A percentile compares a stretch with the other conserved stretches of the same genome.
phyloP scores from a whole-genome alignment of 306 rosid species.

The Aeschynomene evenia region DNA sequence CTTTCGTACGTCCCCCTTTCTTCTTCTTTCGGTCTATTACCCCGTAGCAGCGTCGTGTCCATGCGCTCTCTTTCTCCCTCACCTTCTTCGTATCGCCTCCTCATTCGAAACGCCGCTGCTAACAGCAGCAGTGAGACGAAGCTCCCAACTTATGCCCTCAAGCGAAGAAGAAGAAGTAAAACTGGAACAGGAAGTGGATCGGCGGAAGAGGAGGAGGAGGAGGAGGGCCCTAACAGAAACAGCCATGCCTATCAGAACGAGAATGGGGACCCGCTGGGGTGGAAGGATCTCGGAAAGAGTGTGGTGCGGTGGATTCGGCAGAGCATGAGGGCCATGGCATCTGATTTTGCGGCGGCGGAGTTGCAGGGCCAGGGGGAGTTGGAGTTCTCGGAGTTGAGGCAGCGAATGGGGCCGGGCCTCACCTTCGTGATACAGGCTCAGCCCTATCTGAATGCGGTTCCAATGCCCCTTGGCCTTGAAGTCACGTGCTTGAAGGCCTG shows the following conservation, averaged over 20 bases:
- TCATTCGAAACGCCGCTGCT: conserved; percentile 30
- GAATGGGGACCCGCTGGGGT: conserved; percentile 71
- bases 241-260: background rate
- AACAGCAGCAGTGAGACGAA: conserved; percentile 21
- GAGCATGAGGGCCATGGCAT: conserved; percentile 71
- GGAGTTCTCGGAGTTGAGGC: conserved; percentile 55
- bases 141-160: background rate
- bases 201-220: background rate
- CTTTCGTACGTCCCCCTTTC: conserved; percentile 10
- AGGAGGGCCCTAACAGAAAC: background rate
- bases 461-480: conserved; percentile 76
- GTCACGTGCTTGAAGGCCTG: conserved; percentile 63
- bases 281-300: conserved; percentile 66
- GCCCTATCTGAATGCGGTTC: conserved; percentile 69
- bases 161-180: background rate
- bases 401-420: conserved; percentile 62
- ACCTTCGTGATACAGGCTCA: conserved; percentile 69
- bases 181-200: background rate
- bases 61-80: conserved; percentile 19
- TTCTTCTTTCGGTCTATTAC: conserved; percentile 22
- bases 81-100: background rate
- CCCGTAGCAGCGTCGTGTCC: conserved; percentile 17
- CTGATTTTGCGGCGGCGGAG: conserved; percentile 60
- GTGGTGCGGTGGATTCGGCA: conserved; percentile 65
- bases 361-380: conserved; percentile 48